Base-by-base conservation (phyloP, 805 yeast genomes). In the Yamadazyma nakazawae region DNA sequence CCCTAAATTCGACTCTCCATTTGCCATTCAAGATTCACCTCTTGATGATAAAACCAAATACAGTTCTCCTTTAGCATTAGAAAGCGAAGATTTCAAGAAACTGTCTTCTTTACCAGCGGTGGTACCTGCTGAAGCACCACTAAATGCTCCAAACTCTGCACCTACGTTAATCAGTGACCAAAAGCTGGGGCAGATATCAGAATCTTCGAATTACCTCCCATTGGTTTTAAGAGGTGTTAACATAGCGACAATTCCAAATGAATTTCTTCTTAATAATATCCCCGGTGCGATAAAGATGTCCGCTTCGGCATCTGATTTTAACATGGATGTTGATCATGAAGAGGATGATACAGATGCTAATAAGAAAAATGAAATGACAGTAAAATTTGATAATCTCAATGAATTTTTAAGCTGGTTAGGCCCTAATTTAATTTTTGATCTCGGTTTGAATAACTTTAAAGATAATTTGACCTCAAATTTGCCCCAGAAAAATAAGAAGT, bases 181-280 rank as follows among this genome's bases (percentile, higher is more conserved):
- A 12, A 38, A 30, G 16, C 25, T 19, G 11, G 28, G 35, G 18
- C 19, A 40, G 21, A 48, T 55, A 1, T 53, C 66, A 2, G 75
- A 71, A 43, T 64, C 75, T 0, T 66, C 87, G 5, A 85, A 83
- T 52, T 82, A 83, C 63, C 61, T 85, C 30, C 91, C 90, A 1
- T 80, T 86, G 62, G 70, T 86, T 10, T 62, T 86, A 24, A 66
- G 91, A 48, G 79, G 82, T 36, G 77, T 84, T 48, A 83, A 88
- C 16, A 68, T 83, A 0, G 69, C 75, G 37, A 76, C 86, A 0
- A 80, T 86, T 10, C 92, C 95, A 0, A 67, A 72, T 13, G 55
- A 60, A 12, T 81, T 81, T 51, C 63, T 76, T 35, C 50, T 66
- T 11, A 65, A 69, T 16, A 71, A 65, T 45, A 50, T 74, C 11